Evolutionary conservation across 2,329 filamentous ascomycete species (phyloP), one percentile per base, ranked within the genome.

Genomic region (Fusarium succisae): DNA sequence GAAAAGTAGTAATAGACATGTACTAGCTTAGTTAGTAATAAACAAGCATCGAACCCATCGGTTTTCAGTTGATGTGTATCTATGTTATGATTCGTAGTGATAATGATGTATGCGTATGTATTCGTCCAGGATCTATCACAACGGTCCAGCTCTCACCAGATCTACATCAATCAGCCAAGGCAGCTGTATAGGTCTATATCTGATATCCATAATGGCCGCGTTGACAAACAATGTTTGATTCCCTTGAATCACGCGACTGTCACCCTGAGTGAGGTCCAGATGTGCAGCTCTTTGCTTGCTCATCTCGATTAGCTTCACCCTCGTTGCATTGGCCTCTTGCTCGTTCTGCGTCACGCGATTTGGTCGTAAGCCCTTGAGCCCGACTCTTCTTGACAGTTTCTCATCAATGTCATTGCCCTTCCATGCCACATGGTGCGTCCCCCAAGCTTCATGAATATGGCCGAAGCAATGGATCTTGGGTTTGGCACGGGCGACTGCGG

Each of bases 381-480:
- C 80, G 7, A 88, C 70, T 1, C 81, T 43, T 4, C 61, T 47
- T 1, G 86, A 87, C 3, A 65, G 75, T 4, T 78, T 80, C 43
- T 84, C 81, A 66, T 89, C 84, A 55, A 88, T 84, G 55, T 80
- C n/a, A 39, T 57, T 58, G 15, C 54, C 64, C 18, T 78, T 80
- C 91, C 90, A 92, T 3, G 81, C 80, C 0, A 89, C 84, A 6
- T 88, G 67, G 59, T 86, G 87, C 0, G 84, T 86, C 6, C 90
- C 91, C 88, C 89, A 92, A 0, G 83, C 85, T 72, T 89, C 87
- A 75, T 91, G 89, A n/a, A 90, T 86, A 69, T 90, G 89, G 0
- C 88, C 88, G 66, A 90, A 90, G 77, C 87, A 90, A 76, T 89
- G 87, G 8, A 90, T 70, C 12, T 78, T 77, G 4, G 88, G 88